Evolutionary conservation across 306 rosid species (phyloP).

Genomic region (Clitoria ternatea): DNA sequence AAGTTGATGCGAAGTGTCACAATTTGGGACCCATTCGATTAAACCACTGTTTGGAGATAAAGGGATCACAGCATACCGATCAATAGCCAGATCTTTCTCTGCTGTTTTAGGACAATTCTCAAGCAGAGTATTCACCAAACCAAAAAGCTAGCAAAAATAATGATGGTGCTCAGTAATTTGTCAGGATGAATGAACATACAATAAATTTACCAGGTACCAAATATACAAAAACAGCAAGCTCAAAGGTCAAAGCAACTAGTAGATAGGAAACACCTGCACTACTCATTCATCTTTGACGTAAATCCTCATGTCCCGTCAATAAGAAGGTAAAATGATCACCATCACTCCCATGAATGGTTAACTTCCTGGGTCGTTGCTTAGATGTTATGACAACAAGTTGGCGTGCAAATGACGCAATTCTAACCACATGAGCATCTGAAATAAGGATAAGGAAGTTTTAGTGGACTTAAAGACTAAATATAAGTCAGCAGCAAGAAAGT

Average conservation of each 20-base stretch:
- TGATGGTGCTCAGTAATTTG: constrained; percentile 7
- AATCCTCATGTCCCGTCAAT: constrained; percentile 94
- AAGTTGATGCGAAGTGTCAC: constrained; percentile 87
- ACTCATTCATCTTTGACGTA: constrained; percentile 99
- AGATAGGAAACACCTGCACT: constrained; percentile 70
- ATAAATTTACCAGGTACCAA: not conserved
- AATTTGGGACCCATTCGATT: constrained; percentile 97
- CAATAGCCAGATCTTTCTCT: constrained; percentile 81
- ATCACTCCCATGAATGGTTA: constrained; percentile 92
- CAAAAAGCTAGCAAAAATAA: constrained; percentile 71
- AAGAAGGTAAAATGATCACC: constrained; percentile 95
- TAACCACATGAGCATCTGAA: constrained; percentile 78
- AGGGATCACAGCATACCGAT: constrained; percentile 89
- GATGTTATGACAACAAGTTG: constrained; percentile 96
- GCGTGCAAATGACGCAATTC: constrained; percentile 83
- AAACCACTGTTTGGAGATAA: constrained; percentile 96
- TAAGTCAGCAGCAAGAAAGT: not conserved
- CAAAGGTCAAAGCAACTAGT: constrained; percentile 2
- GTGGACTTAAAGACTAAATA: not conserved
- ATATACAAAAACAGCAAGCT: not conserved
- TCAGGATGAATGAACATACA: not conserved
- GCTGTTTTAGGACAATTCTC: constrained; percentile 78
- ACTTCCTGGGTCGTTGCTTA: constrained; percentile 93
- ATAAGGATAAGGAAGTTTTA: constrained; percentile 18
- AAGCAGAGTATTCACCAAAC: constrained; percentile 90